Evolutionary conservation across 306 rosid genomes (phyloP), one percentile per base, ranked within the genome.

Genomic region (Carpinus fangiana): DNA sequence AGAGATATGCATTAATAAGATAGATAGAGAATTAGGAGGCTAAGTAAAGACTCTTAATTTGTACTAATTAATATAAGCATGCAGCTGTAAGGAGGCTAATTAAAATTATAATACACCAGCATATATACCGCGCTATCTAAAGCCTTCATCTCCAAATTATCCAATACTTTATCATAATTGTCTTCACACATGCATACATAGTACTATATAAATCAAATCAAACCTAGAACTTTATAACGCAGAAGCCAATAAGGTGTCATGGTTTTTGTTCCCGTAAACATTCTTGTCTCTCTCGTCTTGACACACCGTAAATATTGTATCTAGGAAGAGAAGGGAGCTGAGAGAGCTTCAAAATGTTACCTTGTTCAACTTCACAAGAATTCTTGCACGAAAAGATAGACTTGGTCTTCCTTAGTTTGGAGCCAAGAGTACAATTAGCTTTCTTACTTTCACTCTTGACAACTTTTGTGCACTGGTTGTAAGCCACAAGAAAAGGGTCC

Each of bases 401-500:
- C 73, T 69, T 88, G 68, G 51, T 73, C 78, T 83, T 93, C 81
- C 73, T 80, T 55, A 23, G 45, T 62, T 79, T 62, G 62, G 36
- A 75, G 54, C 79, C 82, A 73, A 46, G 28, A 41, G 6, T 38
- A 38, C 8, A 1, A 31, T 31, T 31, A 45, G 82, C 78, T 75
- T 82, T 88, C 75, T 92, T 89, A 51, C 62, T 68, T 53, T 72
- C 50, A 11, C 26, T 78, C 53, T 81, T 85, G 20, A 80, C 82
- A 57, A 73, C 84, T 73, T 88, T 92, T 47, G 94, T 86, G 75
- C 97, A 90, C 81, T 90, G 90, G 68, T 88, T 92, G 83, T 80
- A 90, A 1, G 98, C 98, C 68, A 86, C 60, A 48, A 92, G 92
- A 82, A 94, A 94, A 75, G 98, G 98, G 79, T 94, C 98, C 28